These are phyloP conservation scores for Solanum verrucosum DNA, from an alignment of 257 asterid species.

Conservation along the genomic window DNA sequence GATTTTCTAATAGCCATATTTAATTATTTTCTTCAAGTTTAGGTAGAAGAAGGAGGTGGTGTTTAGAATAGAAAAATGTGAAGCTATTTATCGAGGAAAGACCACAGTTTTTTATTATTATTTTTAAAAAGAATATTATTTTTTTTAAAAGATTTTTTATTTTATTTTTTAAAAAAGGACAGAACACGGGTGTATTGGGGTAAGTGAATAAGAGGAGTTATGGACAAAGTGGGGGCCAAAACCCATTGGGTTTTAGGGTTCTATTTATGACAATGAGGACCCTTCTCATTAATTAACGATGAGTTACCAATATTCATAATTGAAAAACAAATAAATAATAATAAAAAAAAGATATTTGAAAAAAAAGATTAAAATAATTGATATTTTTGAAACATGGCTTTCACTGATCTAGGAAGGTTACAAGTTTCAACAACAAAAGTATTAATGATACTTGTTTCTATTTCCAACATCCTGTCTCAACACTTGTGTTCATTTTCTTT, in stretches of 20 bases:
- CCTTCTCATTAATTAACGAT: background rate
- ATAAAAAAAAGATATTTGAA: too few species aligned
- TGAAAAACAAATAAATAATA: too few species aligned
- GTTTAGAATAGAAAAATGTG: background rate
- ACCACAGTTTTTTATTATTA: background rate
- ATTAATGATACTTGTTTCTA: slow-evolving; percentile 13
- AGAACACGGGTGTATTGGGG: slow-evolving; percentile 39
- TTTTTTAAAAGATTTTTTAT: too few species aligned
- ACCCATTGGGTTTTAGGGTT: background rate
- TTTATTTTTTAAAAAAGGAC: background rate
- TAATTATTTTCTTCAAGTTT: background rate
- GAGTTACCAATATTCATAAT: too few species aligned
- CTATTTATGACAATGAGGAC: background rate
- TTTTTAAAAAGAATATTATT: background rate
- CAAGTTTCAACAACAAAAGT: slow-evolving; percentile 33
- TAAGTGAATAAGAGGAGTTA: slow-evolving; percentile 8
- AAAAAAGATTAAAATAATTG: background rate
- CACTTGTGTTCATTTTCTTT: background rate
- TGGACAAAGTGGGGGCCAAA: slow-evolving; percentile 40
- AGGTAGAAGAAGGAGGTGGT: background rate
- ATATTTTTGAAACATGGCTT: slow-evolving; percentile 13
- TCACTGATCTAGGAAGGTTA: slow-evolving; percentile 24
- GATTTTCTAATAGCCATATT: slow-evolving; percentile 31
- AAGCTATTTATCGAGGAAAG: slow-evolving; percentile 38
- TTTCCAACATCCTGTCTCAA: slow-evolving; percentile 48